These are phyloP conservation scores for Staphylotrichum tortipilum DNA, from an alignment of 495 filamentous ascomycete genomes.

Conservation along the genomic window DNA sequence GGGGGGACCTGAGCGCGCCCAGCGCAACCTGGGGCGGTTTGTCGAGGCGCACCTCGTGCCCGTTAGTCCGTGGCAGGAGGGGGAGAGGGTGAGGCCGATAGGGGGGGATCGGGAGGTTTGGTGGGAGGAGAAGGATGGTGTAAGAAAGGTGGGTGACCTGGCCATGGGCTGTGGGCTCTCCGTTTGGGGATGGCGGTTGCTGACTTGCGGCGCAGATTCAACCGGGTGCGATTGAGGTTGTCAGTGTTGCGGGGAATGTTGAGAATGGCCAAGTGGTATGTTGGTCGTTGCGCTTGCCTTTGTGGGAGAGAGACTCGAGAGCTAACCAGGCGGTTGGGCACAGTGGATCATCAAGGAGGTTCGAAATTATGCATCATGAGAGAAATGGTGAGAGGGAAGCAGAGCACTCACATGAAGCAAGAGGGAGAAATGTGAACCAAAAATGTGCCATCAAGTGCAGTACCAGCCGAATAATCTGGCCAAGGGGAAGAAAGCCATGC, in stretches of 20 bases:
- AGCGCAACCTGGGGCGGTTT: constrained; percentile 69
- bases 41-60: constrained; percentile 81
- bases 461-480: no score
- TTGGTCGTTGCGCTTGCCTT: no score
- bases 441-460: no score
- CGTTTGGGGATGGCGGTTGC: not conserved
- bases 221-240: constrained; percentile 68
- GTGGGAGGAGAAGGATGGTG: constrained; percentile 69
- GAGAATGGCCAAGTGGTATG: constrained; percentile 70
- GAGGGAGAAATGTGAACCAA: no score
- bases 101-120: constrained; percentile 60
- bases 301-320: no score
- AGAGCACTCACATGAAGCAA: no score
- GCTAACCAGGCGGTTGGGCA: no score
- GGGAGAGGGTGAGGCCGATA: constrained; percentile 59
- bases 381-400: not conserved
- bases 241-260: constrained; percentile 59
- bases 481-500: no score
- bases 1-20: constrained; percentile 70
- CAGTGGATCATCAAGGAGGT: constrained; percentile 61
- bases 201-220: constrained; percentile 51
- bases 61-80: constrained; percentile 69
- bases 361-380: constrained; percentile 48
- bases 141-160: no score
- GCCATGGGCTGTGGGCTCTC: no score